phyloP scores from a whole-genome alignment of 768 basidiomycete genomes.

The Pleurotus salmoneostramineus region DNA sequence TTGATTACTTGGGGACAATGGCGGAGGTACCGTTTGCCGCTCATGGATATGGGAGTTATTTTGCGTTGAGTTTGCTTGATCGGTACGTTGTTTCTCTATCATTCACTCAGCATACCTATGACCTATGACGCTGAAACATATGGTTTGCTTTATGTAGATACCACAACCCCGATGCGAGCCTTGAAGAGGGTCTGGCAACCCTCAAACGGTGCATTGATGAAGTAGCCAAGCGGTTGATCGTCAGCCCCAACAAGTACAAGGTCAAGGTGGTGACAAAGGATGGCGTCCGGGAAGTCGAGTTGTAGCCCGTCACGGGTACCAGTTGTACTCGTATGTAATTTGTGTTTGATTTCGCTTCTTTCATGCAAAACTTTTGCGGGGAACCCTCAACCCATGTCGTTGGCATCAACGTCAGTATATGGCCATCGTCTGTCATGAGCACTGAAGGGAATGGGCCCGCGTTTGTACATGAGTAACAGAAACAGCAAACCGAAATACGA shows the following conservation, averaged over 20 bases:
- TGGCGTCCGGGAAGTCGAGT: constrained; percentile 76
- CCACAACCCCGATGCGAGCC: constrained; percentile 80
- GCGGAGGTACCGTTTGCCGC: constrained; percentile 89
- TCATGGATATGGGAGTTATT: constrained; percentile 94
- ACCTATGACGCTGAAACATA: neutral
- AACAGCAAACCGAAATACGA: too few relatives aligned
- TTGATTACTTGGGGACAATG: constrained; percentile 93
- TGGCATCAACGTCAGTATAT: too few relatives aligned
- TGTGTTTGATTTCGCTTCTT: too few relatives aligned
- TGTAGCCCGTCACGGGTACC: constrained; percentile 30
- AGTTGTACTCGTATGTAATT: too few relatives aligned
- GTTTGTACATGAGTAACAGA: too few relatives aligned
- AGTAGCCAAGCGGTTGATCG: constrained; percentile 77
- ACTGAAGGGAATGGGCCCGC: too few relatives aligned
- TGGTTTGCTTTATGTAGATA: constrained; percentile 49
- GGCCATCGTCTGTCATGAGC: too few relatives aligned
- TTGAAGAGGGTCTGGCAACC: constrained; percentile 84
- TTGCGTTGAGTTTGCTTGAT: constrained; percentile 89
- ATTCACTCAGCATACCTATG: neutral
- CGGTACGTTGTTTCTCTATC: constrained; percentile 41
- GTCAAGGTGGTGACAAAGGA: constrained; percentile 92
- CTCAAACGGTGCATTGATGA: constrained; percentile 87
- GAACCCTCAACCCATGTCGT: too few relatives aligned
- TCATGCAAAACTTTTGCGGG: too few relatives aligned
- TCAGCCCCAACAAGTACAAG: constrained; percentile 79